These are phyloP conservation scores for Pleurozium schreberi DNA, from an alignment of 225 moss, liverwort and hornwort species.

Conservation along the genomic window DNA sequence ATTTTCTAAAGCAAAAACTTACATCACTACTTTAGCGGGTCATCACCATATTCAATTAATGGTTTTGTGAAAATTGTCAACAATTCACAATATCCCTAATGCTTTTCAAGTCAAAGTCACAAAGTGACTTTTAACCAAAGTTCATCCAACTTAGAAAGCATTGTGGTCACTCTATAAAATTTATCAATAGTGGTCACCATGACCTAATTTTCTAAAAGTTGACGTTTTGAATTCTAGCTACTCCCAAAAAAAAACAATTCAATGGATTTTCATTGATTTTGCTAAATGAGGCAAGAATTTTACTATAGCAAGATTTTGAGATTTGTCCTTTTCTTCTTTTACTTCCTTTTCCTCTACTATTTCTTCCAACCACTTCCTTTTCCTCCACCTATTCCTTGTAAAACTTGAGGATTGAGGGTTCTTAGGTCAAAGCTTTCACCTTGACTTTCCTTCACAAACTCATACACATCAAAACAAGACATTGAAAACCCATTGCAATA, in stretches of 20 bases:
- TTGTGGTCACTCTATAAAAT: neutral
- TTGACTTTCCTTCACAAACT: neutral
- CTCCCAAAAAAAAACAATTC: no score
- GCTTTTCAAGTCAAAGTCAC: neutral
- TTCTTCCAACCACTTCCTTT: neutral
- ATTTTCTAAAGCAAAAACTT: neutral
- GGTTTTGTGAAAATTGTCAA: neutral
- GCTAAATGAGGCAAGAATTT: neutral
- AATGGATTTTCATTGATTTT: neutral
- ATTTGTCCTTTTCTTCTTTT: neutral
- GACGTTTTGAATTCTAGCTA: neutral
- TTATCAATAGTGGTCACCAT: neutral
- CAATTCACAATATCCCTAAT: neutral
- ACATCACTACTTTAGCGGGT: fast-evolving
- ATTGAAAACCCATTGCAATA: neutral
- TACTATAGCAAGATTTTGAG: no score
- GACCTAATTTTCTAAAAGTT: neutral
- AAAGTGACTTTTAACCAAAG: neutral
- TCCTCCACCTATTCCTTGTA: neutral
- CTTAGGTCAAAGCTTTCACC: neutral
- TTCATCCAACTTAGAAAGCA: neutral
- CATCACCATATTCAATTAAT: neutral
- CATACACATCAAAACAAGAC: neutral
- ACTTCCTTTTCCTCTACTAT: neutral
- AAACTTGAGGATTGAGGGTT: neutral